Evolutionary conservation across 331 rosid genomes (phyloP), one percentile per base, ranked within the genome.

Genomic region (Malus hybrid): DNA sequence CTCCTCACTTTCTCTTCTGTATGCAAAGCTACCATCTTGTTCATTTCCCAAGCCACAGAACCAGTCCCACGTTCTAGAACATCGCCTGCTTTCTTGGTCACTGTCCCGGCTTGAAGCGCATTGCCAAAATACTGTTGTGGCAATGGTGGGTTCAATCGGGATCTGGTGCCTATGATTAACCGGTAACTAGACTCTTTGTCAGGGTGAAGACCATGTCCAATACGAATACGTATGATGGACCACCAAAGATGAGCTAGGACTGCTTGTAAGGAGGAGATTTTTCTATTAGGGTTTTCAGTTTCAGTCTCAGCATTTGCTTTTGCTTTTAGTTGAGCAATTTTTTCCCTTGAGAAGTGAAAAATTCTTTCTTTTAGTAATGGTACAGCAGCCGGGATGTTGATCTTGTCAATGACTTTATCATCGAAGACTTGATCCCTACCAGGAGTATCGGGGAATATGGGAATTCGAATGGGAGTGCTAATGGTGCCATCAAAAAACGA

Each of bases 251-350:
- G 70, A 11, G 63, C 70, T 36, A 77, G 1, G 62, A 79, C 64
- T 46, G 82, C 74, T 73, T 79, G 78, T 20, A 79, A 22, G 36
- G 82, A 79, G 2, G 82, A 65, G 68, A 79, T 79, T 59, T 29
- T 33, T 33, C 36, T 33, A 33, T 33, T 33, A 33, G 7, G 55
- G 50, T 29, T 20, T 33, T 33, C 39, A 1, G 62, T 72, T 19
- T 52, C 67, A 68, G 56, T 66, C 31, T 79, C 69, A 1, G 18
- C 64, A 44, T 76, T 80, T 69, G 74, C 80, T 73, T 76, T 70
- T 13, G 74, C 73, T 56, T 80, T 80, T 15, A 80, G 78, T 6
- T 31, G 46, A 4, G 78, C 74, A 4, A 76, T 65, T 10, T 42
- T 76, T 19, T 55, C 64, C 19, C 71, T 76, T 0, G 44, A 6